Percentiles rank a stretch among this genome's conserved stretches.
These are phyloP conservation scores for Nitzschia palea DNA, from an alignment of 108 stramenopile genomes.

Conservation along the genomic window DNA sequence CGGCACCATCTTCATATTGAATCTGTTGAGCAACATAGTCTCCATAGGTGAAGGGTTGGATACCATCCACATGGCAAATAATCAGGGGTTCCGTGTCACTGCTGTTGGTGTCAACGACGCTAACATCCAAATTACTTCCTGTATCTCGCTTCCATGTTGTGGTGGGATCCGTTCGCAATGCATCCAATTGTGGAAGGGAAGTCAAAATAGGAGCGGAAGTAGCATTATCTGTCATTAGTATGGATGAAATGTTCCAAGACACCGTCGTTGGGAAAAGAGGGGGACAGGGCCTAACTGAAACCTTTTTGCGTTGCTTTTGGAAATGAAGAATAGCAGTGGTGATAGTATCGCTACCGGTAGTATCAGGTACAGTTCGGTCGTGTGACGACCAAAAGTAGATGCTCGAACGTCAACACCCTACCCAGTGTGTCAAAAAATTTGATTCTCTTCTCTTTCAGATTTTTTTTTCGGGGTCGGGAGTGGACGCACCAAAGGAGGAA, in stretches of 20 bases:
- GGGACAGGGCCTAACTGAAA: background rate
- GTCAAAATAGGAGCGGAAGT: background rate
- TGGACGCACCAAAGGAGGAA: too few species aligned
- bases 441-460: too few species aligned
- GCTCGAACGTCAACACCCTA: too few species aligned
- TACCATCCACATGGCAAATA: slow-evolving; percentile 12
- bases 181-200: slow-evolving; percentile 3
- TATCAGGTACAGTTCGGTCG: too few species aligned
- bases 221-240: too few species aligned
- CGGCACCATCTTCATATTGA: slow-evolving; percentile 39
- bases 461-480: too few species aligned
- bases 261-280: background rate
- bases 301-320: too few species aligned
- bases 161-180: background rate
- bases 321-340: too few species aligned
- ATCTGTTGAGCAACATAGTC: background rate
- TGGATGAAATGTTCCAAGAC: too few species aligned
- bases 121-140: slow-evolving; percentile 18
- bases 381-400: too few species aligned
- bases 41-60: slow-evolving; percentile 16
- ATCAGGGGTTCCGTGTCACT: background rate
- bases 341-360: too few species aligned
- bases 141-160: slow-evolving; percentile 1
- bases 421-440: too few species aligned
- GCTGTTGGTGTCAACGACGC: background rate